A percentile compares a stretch with the other conserved stretches of the same genome.
Evolutionary conservation across 305 asterid species (phyloP).

Genomic region (Rubia peregrina): DNA sequence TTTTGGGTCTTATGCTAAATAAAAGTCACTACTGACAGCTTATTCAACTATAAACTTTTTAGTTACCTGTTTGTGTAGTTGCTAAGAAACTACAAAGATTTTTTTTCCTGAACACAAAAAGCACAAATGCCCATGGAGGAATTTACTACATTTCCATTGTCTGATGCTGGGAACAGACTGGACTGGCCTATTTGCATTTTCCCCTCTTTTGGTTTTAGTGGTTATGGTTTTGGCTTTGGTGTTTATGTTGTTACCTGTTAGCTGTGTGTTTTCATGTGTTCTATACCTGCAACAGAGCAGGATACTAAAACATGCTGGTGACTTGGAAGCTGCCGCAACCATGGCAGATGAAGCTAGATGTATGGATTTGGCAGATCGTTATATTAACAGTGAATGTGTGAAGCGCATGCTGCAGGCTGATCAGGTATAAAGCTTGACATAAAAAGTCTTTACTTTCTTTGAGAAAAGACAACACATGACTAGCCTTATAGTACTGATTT

Average conservation of each 20-base stretch:
- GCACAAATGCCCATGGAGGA: neutral
- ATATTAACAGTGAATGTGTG: slow-evolving; percentile 89
- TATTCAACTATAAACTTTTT: neutral
- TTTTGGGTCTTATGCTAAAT: neutral
- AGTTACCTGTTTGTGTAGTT: neutral
- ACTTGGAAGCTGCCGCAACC: slow-evolving; percentile 80
- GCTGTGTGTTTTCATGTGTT: slow-evolving; percentile 11
- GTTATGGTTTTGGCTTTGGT: neutral
- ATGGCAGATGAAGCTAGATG: slow-evolving; percentile 99
- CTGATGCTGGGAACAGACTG: neutral
- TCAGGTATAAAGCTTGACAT: slow-evolving; percentile 45
- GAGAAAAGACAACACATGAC: neutral
- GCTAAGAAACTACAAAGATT: neutral
- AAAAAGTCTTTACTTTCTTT: neutral
- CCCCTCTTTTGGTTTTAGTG: neutral
- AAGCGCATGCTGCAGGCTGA: slow-evolving; percentile 99
- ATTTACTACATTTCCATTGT: neutral
- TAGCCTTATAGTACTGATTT: neutral
- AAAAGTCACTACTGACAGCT: neutral
- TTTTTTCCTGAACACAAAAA: neutral
- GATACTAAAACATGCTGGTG: slow-evolving; percentile 96
- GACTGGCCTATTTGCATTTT: neutral
- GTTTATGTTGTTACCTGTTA: neutral
- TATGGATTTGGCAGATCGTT: slow-evolving; percentile 99
- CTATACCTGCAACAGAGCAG: slow-evolving; percentile 56